Evolutionary conservation across 768 basidiomycete species (phyloP).

Genomic region (Hysterangium stoloniferum): DNA sequence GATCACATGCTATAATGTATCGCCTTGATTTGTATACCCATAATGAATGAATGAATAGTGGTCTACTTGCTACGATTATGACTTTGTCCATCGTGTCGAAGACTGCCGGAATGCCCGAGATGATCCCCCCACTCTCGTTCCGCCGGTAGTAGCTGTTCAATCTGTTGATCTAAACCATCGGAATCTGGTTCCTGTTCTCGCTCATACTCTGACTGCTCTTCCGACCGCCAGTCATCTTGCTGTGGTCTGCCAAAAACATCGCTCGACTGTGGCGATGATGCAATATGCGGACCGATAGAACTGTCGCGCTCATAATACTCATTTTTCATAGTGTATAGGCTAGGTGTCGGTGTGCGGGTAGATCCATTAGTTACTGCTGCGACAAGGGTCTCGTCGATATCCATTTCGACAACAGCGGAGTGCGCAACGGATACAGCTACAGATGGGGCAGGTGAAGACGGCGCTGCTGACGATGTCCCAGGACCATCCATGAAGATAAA

Average conservation of each 20-base stretch:
- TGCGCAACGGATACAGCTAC: no score
- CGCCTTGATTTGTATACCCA: neutral
- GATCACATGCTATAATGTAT: neutral
- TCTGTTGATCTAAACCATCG: neutral
- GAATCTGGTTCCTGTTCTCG: neutral
- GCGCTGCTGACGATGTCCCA: neutral
- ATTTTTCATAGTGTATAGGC: neutral
- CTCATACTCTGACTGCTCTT: conserved; percentile 1
- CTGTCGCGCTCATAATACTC: neutral
- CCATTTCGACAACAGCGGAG: neutral
- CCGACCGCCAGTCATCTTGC: neutral
- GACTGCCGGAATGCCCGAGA: conserved; percentile 4
- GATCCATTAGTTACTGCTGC: neutral
- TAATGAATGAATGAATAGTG: neutral
- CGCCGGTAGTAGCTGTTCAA: neutral
- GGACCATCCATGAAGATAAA: no score
- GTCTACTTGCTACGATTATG: neutral
- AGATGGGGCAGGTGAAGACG: neutral
- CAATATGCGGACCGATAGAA: neutral
- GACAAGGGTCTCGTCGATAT: conserved; percentile 3
- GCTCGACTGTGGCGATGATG: conserved; percentile 1
- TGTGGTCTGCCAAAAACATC: neutral
- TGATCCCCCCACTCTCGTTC: neutral
- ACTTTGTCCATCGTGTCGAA: conserved; percentile 2
- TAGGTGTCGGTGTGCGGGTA: neutral